Evolutionary conservation across 768 basidiomycete species (phyloP), one percentile per base, ranked within the genome.

Genomic region (Favolaschia claudopus): DNA sequence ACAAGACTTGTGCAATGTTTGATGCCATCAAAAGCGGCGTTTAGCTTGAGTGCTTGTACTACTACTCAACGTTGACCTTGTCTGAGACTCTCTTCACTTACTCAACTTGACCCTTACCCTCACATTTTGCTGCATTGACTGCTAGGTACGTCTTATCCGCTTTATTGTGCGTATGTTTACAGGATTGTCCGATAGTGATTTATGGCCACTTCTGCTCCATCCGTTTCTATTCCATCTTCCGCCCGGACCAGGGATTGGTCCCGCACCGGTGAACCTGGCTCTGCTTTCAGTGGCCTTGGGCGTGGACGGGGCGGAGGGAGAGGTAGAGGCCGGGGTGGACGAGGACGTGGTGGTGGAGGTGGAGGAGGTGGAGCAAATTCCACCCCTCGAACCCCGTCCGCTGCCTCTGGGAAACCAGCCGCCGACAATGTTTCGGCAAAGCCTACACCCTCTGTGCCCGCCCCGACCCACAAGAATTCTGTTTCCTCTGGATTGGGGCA

Each of bases 211-310:
- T 70, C 80, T 58, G 64, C 79, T 49, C 72, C 54, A 9, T 37
- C 54, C 10, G 2, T 43, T 27, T 25, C 63, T 33, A 44, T 22
- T 5, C 46, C 60, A 43, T 59, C 76, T 46, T 53, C 68, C 59
- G 71, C 78, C 57, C 73, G 75, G 40, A 63, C 67, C 31, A 71
- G 76, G 51, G 78, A 81, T 58, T 84, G 85, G 84, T 71, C 67
- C 38, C 76, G 75, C 45, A 66, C 73, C n/a, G 76, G 74, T 45
- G 85, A 85, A 42, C 74, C 79, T 46, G 82, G 79, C 7, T 75
- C 80, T 31, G 76, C 82, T 31, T 83, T 83, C 62, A 79, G 74
- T 64, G 81, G 82, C 40, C 68, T 78, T 28, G 71, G 73, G 62
- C 77, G 75, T 48, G 72, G 70, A 47, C 66, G 72, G 31, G 67